phyloP scores from a whole-genome alignment of 306 rosid genomes.

The Inga laurina region DNA sequence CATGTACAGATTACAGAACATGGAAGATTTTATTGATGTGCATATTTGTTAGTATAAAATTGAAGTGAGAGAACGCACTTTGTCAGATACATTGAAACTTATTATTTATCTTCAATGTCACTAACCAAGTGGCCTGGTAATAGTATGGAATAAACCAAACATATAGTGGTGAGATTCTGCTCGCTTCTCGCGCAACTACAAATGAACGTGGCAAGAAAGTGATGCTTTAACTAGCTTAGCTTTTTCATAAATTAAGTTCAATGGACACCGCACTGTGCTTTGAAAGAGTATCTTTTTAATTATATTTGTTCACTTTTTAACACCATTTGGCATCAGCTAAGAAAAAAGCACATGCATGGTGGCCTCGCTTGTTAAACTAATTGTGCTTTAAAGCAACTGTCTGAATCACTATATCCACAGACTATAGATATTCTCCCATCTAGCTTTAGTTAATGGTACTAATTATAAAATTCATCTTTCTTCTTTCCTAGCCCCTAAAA shows the following conservation, averaged over 20 bases:
- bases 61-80: neutral
- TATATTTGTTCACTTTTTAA: constrained; percentile 11
- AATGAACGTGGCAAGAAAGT: constrained; percentile 16
- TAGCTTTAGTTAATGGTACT: constrained; percentile 16
- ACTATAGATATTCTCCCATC: constrained; percentile 19
- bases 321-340: constrained; percentile 10
- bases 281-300: neutral
- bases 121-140: constrained; percentile 22
- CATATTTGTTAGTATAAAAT: neutral
- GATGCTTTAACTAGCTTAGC: neutral
- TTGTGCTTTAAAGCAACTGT: constrained; percentile 30
- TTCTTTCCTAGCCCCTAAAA: neutral
- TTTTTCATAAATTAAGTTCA: constrained; percentile 3
- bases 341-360: constrained; percentile 8
- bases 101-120: neutral
- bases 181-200: neutral
- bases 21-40: neutral
- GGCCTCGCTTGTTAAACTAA: constrained; percentile 24
- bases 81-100: neutral
- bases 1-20: neutral
- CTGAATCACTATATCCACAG: constrained; percentile 29
- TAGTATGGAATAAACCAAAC: neutral
- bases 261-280: constrained; percentile 16
- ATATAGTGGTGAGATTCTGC: neutral
- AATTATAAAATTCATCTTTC: constrained; percentile 18